Base-by-base conservation (phyloP, 1,139 yeast genomes). In the Hyphopichia burtonii region DNA sequence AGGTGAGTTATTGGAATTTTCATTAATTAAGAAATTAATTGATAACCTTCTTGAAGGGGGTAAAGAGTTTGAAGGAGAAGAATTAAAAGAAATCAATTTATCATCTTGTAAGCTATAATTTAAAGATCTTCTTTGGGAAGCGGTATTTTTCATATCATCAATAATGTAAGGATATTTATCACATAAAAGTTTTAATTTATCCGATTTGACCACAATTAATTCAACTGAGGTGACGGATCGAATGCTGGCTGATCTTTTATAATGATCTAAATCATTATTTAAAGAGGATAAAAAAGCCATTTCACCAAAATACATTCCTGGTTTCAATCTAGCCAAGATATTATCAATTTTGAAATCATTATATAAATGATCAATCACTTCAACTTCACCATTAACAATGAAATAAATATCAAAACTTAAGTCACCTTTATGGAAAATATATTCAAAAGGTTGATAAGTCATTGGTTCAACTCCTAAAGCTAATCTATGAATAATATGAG, bases 221-320 rank as follows among this genome's bases (percentile, higher is more conserved):
- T 82, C 86, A 18, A 81, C 78, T 19, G 75, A 71, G 2, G 83
- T 68, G 10, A 83, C 76, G 0, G 88, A 71, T 42, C 90, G 66
- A 28, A 84, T 78, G 40, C 80, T 77, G 0, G 90, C 90, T 34
- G 82, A 74, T 47, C 91, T 63, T 30, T 56, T 59, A 20, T 50
- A 53, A 18, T 51, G 53, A 12, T 52, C 50, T 14, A 57, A 56
- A 11, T 60, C 52, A 31, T 63, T 59, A 11, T 72, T 64, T 19
- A 83, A 60, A 27, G 76, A 70, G 3, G 80, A 68, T 34, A 85
- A 61, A 52, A 84, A 84, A 0, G 88, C 78, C 82, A 84, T 80
- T 58, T 85, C 93, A 20, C 94, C 94, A 63, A 86, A 83, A 58
- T 82, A 84, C 34, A 81, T 74, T 9, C 87, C 89, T 9, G 78